Evolutionary conservation across 2,329 filamentous ascomycete species (phyloP), one percentile per base, ranked within the genome.

Genomic region (Epichloe gansuensis): DNA sequence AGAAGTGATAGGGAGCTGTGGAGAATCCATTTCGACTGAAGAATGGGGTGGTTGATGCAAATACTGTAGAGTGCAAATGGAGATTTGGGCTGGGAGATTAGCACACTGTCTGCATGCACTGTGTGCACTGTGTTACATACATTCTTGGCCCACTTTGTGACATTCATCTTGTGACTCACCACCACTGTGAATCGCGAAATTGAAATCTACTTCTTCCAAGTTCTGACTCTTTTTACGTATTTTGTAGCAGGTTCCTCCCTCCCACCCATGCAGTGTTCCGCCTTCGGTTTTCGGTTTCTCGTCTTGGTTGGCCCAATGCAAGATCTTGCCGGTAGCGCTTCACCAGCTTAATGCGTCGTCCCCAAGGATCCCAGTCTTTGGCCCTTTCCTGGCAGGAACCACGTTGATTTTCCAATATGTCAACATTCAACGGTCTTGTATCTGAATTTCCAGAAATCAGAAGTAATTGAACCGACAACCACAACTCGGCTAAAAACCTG

Each of bases 381-480:
- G 17, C 15, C 6, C 34, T 23, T 5, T 21, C 17, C 17, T 37
- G 31, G 15, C 35, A 42, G 38, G 31, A 25, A 9, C 31, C 31
- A 17, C 31, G 28, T 37, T 45, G 41, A 7, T 12, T 15, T 23
- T 37, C 17, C 21, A 17, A 15, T 8, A 90, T 91, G 86, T 91
- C 87, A 23, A 91, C 86, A 1, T 91, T 91, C 65, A 75, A 85
- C 59, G 86, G 86, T 49, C 68, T 83, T 38, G 72, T 90, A 53
- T 68, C 73, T 69, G 89, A 95, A 63, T 94, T 95, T 59, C 88
- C 88, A 4, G 79, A 83, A 42, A 90, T 95, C 55, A 75, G 83
- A 60, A 83, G 82, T 82, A 58, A 60, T 69, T 58, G 8, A 35
- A 12, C 6, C 21, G 15, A 25, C 4, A 42, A 15, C 17, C 17